phyloP scores from a whole-genome alignment of 345 rosid species.

The Luvunga scandens region DNA sequence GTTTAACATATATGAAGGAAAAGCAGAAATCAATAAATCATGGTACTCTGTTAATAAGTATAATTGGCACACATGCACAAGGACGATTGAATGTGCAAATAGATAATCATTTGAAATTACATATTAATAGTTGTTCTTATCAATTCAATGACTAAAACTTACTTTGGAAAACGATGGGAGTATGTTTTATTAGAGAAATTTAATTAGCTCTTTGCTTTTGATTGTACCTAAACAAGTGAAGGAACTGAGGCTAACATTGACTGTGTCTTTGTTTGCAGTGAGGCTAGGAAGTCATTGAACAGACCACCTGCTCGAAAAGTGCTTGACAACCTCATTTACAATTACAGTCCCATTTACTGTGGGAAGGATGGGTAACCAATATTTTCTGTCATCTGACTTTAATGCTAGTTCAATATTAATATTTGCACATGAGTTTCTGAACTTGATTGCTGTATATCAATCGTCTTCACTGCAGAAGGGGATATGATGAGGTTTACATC shows the following conservation, averaged over 20 bases:
- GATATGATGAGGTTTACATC: constrained; percentile 85
- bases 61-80: neutral
- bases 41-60: neutral
- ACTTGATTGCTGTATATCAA: neutral
- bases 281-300: constrained; percentile 81
- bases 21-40: neutral
- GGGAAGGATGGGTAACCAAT: constrained; percentile 78
- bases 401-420: neutral
- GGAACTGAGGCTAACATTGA: neutral
- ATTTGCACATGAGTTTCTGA: neutral
- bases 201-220: neutral
- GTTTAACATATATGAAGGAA: neutral
- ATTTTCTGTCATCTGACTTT: neutral
- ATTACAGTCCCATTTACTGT: constrained; percentile 74
- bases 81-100: too few relatives aligned
- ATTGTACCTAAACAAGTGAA: neutral
- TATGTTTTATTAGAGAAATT: neutral
- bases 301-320: constrained; percentile 62
- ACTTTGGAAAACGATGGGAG: neutral
- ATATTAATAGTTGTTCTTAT: neutral
- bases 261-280: constrained; percentile 45
- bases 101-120: neutral
- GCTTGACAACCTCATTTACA: constrained; percentile 76
- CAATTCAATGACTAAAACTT: neutral
- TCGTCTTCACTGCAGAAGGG: constrained; percentile 49